A percentile compares a stretch with the other conserved stretches of the same genome.
phyloP scores from a whole-genome alignment of 352 stramenopile species.

The Pythium rhizo-oryzae region DNA sequence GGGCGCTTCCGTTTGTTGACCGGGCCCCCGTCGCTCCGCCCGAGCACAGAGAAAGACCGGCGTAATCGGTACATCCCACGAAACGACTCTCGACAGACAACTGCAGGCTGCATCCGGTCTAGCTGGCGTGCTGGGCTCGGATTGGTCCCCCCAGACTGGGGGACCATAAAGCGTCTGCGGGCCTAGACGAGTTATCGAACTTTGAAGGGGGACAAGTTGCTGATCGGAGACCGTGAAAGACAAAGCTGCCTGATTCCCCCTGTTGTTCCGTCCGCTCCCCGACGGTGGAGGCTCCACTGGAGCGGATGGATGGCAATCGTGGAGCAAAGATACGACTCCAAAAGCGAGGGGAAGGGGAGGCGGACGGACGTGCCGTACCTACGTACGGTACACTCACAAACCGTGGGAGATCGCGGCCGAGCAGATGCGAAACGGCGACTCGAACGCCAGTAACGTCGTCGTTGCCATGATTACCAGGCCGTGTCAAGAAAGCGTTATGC shows the following conservation, averaged over 20 bases:
- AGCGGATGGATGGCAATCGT: background rate
- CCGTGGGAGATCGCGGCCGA: too few species aligned
- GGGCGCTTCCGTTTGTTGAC: background rate
- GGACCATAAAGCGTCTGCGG: too few species aligned
- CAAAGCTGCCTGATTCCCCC: background rate
- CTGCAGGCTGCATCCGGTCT: background rate
- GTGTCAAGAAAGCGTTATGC: too few species aligned
- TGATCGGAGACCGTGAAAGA: background rate
- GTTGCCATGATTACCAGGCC: too few species aligned
- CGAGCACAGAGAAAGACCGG: background rate
- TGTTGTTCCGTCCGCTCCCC: background rate
- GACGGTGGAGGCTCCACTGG: too few species aligned
- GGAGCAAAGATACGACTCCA: background rate
- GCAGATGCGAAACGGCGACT: too few species aligned
- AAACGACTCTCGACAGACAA: background rate
- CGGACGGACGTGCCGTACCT: background rate
- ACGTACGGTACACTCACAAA: too few species aligned
- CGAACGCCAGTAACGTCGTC: too few species aligned
- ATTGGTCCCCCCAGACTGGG: background rate
- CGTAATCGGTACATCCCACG: background rate
- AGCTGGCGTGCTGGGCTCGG: too few species aligned
- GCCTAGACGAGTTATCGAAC: background rate
- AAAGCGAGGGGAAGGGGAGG: background rate
- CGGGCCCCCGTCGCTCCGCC: background rate
- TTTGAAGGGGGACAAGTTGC: background rate